Evolutionary conservation across 495 filamentous ascomycete species (phyloP), one percentile per base, ranked within the genome.

Genomic region (Astrocystis sublimbata): DNA sequence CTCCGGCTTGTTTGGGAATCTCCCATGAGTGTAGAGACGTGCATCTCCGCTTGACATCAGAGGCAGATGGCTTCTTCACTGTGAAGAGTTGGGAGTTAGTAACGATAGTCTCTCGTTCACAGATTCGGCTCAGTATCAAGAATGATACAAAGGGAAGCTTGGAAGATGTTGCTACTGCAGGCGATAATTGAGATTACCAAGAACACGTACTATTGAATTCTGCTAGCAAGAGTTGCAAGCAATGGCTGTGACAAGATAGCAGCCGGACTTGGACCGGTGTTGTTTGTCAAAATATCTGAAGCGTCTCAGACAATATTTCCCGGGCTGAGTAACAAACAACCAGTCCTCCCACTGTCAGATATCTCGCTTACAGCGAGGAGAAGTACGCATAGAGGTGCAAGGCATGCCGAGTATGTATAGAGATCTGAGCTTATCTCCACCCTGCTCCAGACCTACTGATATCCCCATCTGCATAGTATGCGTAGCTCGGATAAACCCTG

Each of bases 1-100:
- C 75, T 15, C 77, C 75, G 7, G 75, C 73, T 65, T 80, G 76
- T 67, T 81, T 83, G 13, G 79, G 80, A 45, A 82, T 63, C 51
- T 78, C 73, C 81, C 79, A 82, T 46, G 73, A 72, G 54, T 70
- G 67, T 21, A 78, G 59, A 54, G 76, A 74, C 41, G 76, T 80
- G 52, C 67, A 66, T 61, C 76, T 72, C 62, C 64, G 65, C 42
- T 69, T 73, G 42, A 78, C 46, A 33, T 73, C 58, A 24, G 66
- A 58, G 47, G 60, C 60, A 6, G 65, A 67, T 21, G 30, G 43
- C 35, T 50, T 58, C 38, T 33, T 60, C 65, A 66, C 66, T 21
- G 17, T 58, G 9, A 33, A 9, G 24, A 6, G 13, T 19, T 31
- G 21, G 3, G 38, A 23, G 28, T 51, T n/a, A 53, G 26, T 43